Percentiles rank a stretch among this genome's conserved stretches.
phyloP scores from a whole-genome alignment of 208 protist genomes.

The Wallacemonas sp. region DNA sequence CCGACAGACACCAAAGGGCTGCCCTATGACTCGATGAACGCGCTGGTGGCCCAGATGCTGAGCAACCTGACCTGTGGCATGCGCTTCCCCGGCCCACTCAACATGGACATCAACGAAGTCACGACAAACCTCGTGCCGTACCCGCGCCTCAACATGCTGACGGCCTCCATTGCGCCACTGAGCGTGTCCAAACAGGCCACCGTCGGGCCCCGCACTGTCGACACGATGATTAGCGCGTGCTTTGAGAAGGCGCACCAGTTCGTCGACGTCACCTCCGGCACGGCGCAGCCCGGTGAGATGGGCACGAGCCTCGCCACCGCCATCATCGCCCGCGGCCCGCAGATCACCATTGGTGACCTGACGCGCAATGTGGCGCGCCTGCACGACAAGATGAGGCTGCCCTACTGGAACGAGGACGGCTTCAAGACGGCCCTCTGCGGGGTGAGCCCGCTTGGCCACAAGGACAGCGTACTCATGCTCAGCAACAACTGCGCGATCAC shows the following conservation, averaged over 20 bases:
- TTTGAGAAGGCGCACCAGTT: conserved; percentile 88
- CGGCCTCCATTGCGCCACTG: conserved; percentile 90
- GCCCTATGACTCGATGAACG: conserved; percentile 97
- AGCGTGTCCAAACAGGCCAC: conserved; percentile 51
- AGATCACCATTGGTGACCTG: conserved; percentile 94
- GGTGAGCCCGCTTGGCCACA: conserved; percentile 90
- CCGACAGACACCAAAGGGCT: conserved; percentile 77
- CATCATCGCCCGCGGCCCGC: conserved; percentile 90
- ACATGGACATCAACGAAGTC: conserved; percentile 98
- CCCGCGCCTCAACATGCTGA: conserved; percentile 92
- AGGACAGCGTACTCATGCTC: conserved; percentile 92
- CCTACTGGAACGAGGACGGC: conserved; percentile 96
- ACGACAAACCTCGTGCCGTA: conserved; percentile 98
- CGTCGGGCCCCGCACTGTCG: conserved; percentile 62
- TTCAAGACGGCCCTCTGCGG: conserved; percentile 97
- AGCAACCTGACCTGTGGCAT: conserved; percentile 95
- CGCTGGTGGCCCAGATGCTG: conserved; percentile 94
- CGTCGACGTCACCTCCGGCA: conserved; percentile 44
- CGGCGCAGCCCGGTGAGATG: conserved; percentile 17
- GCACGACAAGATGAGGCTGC: conserved; percentile 74
- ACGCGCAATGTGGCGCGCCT: conserved; percentile 89
- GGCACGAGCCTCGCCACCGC: conserved; percentile 83
- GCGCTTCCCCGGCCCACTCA: conserved; percentile 94
- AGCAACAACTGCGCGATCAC: conserved; percentile 93
- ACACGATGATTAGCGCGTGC: conserved; percentile 90